Evolutionary conservation across 768 basidiomycete species (phyloP), one percentile per base, ranked within the genome.

Genomic region (Kwoniella newhampshirensis): DNA sequence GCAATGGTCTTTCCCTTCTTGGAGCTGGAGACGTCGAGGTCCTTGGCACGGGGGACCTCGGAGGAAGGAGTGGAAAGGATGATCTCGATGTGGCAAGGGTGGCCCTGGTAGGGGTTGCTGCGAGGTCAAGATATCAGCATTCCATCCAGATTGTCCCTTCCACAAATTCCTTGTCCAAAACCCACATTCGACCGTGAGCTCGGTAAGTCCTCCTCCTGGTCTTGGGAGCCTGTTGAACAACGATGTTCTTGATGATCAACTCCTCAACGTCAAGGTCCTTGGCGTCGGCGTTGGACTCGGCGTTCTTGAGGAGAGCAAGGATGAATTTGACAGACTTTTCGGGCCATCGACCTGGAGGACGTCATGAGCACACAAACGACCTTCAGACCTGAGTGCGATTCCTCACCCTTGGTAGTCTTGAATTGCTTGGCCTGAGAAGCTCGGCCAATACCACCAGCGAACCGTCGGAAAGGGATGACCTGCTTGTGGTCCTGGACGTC

Each of bases 181-280:
- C 64, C 36, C 53, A 68, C 66, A 76, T 76, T 72, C 77, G 66
- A 73, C 77, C 75, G 75, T 77, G 77, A 12, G 78, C 78, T 45
- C 96, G 91, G 85, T 96, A 98, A 65, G 96, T 99, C 77, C 96
- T 91, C 77, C 96, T 91, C 79, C 92, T 92, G 77, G 90, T 93
- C 88, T 96, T 96, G 62, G 96, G 96, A 67, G 96, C 96, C 82
- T 99, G 96, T 79, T 99, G 87, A 49, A 99, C 93, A 67, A 89
- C 90, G 68, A 98, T 96, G 84, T 87, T 94, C 82, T 88, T 92
- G 84, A 98, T 93, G 77, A 79, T 67, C 54, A 99, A 86, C 62
- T 93, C 91, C 71, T 97, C 94, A 60, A 90, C 81, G 55, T 91
- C 89, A 64, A 99, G 81, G 79, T 86, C 90, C 83, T 99, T 99